Conservation (phyloP, 2,329 filamentous ascomycete genomes). For the Leptographium procerum region DNA sequence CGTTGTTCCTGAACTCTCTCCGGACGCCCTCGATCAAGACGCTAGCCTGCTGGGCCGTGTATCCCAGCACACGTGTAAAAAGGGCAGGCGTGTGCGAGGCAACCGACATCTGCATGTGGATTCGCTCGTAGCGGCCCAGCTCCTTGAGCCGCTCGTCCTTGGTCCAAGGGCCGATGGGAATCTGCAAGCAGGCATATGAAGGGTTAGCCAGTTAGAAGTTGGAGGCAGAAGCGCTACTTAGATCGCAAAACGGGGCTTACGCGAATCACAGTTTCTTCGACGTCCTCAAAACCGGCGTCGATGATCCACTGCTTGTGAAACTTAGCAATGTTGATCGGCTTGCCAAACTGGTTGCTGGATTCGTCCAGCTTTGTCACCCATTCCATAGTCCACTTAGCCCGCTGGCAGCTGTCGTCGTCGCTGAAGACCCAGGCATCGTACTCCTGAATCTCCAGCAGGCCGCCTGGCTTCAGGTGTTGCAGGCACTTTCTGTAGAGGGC, state of each 20-base stretch:
- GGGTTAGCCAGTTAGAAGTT: slow-evolving; percentile 11
- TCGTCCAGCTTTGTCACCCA: slow-evolving; percentile 11
- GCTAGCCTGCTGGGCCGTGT: not conserved
- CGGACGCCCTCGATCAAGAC: not conserved
- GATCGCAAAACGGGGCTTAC: not conserved
- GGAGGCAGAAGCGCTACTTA: no score
- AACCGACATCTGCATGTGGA: not conserved
- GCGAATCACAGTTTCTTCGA: not conserved
- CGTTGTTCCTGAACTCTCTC: not conserved
- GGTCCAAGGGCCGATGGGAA: slow-evolving; percentile 20
- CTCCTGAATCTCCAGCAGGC: slow-evolving; percentile 44
- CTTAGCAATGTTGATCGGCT: slow-evolving; percentile 9
- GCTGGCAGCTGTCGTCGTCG: slow-evolving; percentile 17
- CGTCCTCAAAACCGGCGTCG: slow-evolving; percentile 15
- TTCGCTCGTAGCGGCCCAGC: not conserved
- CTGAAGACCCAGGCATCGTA: slow-evolving; percentile 17
- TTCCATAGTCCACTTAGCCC: slow-evolving; percentile 18
- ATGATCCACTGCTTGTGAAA: slow-evolving; percentile 14
- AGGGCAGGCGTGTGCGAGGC: not conserved
- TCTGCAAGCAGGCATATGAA: slow-evolving; percentile 11
- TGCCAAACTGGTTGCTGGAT: slow-evolving; percentile 8
- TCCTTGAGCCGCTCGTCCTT: not conserved
- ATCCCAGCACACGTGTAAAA: not conserved
- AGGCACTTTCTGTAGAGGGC: slow-evolving; percentile 22
- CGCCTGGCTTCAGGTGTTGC: slow-evolving; percentile 34